A percentile compares a stretch with the other conserved stretches of the same genome.
Evolutionary conservation across 2,329 filamentous ascomycete genomes (phyloP).

Genomic region (Aureobasidium subglaciale): DNA sequence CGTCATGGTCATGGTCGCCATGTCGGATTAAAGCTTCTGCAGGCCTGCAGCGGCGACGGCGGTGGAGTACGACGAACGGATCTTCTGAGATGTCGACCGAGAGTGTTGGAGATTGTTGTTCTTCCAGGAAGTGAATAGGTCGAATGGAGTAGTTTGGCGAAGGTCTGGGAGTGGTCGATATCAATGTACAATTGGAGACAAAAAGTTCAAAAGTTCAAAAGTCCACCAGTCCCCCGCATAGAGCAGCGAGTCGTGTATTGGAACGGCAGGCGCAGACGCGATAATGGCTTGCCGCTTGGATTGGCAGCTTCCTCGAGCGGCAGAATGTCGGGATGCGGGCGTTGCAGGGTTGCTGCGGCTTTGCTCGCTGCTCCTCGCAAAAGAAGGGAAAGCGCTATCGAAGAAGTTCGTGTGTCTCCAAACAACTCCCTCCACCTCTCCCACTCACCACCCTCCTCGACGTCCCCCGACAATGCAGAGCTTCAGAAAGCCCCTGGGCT

Average conservation of each 20-base stretch:
- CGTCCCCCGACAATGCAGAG: conserved; percentile 64
- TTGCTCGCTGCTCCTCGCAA: conserved; percentile 6
- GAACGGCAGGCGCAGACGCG: not conserved
- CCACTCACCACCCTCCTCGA: conserved; percentile 9
- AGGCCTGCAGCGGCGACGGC: not conserved
- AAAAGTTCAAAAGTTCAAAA: conserved; percentile 4
- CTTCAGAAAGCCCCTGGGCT: conserved; percentile 64
- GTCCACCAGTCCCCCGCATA: not conserved
- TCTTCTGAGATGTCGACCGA: too few species aligned
- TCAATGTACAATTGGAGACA: not conserved
- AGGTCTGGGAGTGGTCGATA: not conserved
- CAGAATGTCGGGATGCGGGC: not conserved
- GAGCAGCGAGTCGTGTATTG: not conserved
- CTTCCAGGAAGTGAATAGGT: too few species aligned
- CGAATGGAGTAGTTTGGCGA: not conserved
- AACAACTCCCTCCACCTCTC: not conserved
- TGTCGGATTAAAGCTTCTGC: conserved; percentile 22
- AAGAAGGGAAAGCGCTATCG: conserved; percentile 9
- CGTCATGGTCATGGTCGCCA: conserved; percentile 60
- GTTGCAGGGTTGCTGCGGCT: not conserved
- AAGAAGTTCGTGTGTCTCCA: conserved; percentile 11
- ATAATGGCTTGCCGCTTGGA: not conserved
- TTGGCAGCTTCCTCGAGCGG: not conserved
- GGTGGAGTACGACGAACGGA: not conserved
- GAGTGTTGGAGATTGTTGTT: too few species aligned